Evolutionary conservation across 305 asterid genomes (phyloP).

Genomic region (Fraxinus dipetala): DNA sequence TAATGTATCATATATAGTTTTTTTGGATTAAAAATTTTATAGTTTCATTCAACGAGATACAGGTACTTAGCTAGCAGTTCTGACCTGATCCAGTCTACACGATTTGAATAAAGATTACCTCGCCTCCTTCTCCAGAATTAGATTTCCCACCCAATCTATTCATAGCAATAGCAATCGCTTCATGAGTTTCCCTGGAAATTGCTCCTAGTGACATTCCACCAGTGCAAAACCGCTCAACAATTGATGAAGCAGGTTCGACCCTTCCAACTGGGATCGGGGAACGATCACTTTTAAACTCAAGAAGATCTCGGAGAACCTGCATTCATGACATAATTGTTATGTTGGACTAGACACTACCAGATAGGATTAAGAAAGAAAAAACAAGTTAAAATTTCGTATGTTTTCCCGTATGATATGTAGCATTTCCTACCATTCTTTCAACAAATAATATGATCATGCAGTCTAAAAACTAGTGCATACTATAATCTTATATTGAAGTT

Average conservation of each 20-base stretch:
- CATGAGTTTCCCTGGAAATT: constrained; percentile 59
- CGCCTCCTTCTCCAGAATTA: constrained; percentile 60
- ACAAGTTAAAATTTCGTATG: not conserved
- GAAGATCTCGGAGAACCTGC: constrained; percentile 95
- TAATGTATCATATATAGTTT: not conserved
- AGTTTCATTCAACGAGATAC: not conserved
- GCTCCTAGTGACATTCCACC: constrained; percentile 66
- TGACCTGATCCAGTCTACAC: not conserved
- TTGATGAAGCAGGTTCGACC: constrained; percentile 52
- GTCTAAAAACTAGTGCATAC: not conserved
- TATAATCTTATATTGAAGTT: not conserved
- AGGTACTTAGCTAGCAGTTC: not conserved
- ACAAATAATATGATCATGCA: not conserved
- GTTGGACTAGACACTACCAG: not conserved
- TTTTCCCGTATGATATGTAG: not conserved
- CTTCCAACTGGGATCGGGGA: constrained; percentile 55
- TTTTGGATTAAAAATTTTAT: not conserved
- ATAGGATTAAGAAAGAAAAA: not conserved
- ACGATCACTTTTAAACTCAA: constrained; percentile 81
- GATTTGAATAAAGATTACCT: constrained; percentile 31
- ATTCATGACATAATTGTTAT: constrained; percentile 16
- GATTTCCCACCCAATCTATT: constrained; percentile 57
- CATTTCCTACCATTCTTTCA: not conserved
- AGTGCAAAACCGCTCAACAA: constrained; percentile 57
- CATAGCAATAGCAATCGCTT: constrained; percentile 59